Percentiles rank a stretch among this genome's conserved stretches.
Conservation (phyloP, 345 rosid species). For the Syzygium jambos region DNA sequence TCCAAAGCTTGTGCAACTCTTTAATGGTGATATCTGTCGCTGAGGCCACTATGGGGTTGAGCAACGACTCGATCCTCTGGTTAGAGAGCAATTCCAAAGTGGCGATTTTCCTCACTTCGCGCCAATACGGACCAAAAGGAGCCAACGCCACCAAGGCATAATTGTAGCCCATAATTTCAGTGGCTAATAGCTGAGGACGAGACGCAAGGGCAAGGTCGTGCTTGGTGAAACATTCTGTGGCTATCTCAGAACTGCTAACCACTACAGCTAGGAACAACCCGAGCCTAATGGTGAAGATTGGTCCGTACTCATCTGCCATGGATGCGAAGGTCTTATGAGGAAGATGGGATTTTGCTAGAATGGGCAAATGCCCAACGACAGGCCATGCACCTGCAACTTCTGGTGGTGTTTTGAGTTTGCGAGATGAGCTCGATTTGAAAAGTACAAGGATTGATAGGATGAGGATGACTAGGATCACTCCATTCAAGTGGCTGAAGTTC, state of each 20-base stretch:
- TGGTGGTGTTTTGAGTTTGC: background rate
- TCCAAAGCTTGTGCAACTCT: background rate
- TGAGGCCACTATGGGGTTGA: background rate
- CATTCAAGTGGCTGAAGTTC: background rate
- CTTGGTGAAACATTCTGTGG: constrained; percentile 21
- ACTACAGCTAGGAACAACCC: constrained; percentile 24
- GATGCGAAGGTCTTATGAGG: constrained; percentile 18
- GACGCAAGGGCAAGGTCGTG: constrained; percentile 17
- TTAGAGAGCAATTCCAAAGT: constrained; percentile 15
- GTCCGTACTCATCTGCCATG: constrained; percentile 31
- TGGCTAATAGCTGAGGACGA: constrained; percentile 14
- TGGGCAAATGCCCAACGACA: constrained; percentile 28
- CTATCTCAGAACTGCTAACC: constrained; percentile 3
- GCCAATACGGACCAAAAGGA: constrained; percentile 25
- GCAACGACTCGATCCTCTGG: background rate
- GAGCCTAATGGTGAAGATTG: constrained; percentile 20
- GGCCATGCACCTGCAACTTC: constrained; percentile 17
- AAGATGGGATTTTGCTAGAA: constrained; percentile 4
- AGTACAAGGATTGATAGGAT: background rate
- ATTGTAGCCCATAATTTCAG: constrained; percentile 14
- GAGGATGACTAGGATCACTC: background rate
- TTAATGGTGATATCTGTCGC: background rate
- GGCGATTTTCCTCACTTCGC: constrained; percentile 21
- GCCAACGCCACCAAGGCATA: constrained; percentile 3
- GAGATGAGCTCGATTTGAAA: constrained; percentile 3